These are phyloP conservation scores for Ilex paraguariensis DNA, from an alignment of 305 asterid species.

Conservation along the genomic window DNA sequence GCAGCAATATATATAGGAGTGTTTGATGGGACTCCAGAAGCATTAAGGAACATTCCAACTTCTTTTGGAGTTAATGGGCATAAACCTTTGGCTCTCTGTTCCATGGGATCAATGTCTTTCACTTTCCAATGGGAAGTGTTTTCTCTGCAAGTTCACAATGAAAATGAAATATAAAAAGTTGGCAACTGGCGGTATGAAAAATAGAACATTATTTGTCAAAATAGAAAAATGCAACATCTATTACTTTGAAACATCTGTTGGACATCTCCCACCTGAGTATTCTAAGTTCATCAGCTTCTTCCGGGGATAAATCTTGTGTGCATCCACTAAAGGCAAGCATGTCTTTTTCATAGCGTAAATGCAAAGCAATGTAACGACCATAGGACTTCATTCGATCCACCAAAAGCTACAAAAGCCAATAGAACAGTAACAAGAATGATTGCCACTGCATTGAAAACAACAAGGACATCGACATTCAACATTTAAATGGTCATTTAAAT, in stretches of 20 bases:
- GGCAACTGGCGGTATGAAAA: no score
- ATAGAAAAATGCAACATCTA: no score
- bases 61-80: constrained; percentile 92
- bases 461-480: no score
- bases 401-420: constrained; percentile 43
- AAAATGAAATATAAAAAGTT: constrained; percentile 2
- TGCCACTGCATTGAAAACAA: no score
- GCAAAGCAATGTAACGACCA: constrained; percentile 87
- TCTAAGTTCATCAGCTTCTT: constrained; percentile 86
- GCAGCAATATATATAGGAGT: constrained; percentile 91
- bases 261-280: constrained; percentile 53
- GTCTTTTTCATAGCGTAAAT: constrained; percentile 94
- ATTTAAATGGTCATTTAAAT: background rate
- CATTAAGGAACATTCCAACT: constrained; percentile 72
- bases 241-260: background rate
- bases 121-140: constrained; percentile 97
- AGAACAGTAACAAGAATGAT: no score
- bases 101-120: constrained; percentile 81
- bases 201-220: no score
- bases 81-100: constrained; percentile 84
- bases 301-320: constrained; percentile 76
- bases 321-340: constrained; percentile 99
- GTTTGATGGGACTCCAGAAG: constrained; percentile 72
- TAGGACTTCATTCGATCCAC: constrained; percentile 82
- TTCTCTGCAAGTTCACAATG: constrained; percentile 50